Evolutionary conservation across 768 basidiomycete genomes (phyloP).

Genomic region (Mycena leptocephala): DNA sequence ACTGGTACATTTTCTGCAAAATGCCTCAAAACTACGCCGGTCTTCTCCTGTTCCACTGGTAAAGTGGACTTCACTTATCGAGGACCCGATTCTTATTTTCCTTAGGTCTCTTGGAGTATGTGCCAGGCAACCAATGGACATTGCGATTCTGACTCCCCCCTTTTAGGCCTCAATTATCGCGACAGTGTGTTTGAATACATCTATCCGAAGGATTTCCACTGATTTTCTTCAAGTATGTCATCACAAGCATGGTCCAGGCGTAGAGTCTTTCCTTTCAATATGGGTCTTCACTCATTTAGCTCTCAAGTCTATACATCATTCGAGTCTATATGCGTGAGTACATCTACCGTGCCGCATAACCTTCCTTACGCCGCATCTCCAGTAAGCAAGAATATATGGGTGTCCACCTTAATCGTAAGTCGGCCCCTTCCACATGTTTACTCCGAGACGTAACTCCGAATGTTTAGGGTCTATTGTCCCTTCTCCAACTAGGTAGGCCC

Average conservation of each 20-base stretch:
- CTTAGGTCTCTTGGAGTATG: constrained; percentile 26
- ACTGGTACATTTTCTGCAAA: constrained; percentile 32
- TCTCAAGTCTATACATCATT: constrained; percentile 22
- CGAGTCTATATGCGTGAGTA: constrained; percentile 27
- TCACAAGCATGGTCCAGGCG: constrained; percentile 29
- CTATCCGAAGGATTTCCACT: no score
- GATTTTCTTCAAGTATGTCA: no score
- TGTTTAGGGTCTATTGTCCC: background rate
- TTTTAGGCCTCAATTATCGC: constrained; percentile 30
- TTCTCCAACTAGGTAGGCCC: background rate
- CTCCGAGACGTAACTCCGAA: background rate
- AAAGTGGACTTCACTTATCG: background rate
- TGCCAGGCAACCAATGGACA: background rate
- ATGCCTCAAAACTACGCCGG: constrained; percentile 30
- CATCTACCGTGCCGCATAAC: background rate
- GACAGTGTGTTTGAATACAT: no score
- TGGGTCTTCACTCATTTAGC: background rate
- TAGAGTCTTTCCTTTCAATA: background rate
- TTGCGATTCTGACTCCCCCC: background rate
- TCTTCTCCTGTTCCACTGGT: constrained; percentile 23
- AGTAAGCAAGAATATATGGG: constrained; percentile 6
- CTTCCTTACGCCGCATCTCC: background rate
- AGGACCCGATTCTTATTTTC: background rate
- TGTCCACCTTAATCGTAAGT: background rate
- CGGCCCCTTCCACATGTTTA: background rate